Evolutionary conservation across 352 stramenopile species (phyloP), one percentile per base, ranked within the genome.

Genomic region (Phytophthora constricta): DNA sequence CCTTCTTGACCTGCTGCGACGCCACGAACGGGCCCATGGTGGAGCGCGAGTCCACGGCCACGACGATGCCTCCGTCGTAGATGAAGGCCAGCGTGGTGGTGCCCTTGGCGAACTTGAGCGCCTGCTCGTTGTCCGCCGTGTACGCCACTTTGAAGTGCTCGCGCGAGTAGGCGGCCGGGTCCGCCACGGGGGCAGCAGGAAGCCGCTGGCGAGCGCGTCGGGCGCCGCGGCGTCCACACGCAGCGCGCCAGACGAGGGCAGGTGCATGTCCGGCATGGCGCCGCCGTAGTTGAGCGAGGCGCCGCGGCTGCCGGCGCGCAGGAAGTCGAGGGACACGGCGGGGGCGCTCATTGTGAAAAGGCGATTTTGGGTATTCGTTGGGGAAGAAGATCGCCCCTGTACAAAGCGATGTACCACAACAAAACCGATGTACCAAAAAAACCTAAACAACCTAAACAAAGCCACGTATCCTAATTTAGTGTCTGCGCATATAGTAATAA

Each of bases 1-100:
- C 89, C 84, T 99, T 99, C 76, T 99, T 98, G 26, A 99, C 98
- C 37, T 98, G 97, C 23, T 97, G 92, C 26, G 97, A 99, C 9
- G 97, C 95, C 47, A 99, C 98, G 92, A 99, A 99, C 31, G 96
- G 85, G 9, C 98, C 98, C 93, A 99, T 98, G 27, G 98, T 99
- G 33, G 97, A 98, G 64, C 98, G 93, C 58, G 97, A 99, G 84
- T 99, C 98, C 33, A 99, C 98, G 52, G 93, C 97, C 26, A 99
- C 96, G 66, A 99, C 90, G 65, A 99, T 98, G 49, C 98, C 95
- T 45, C 94, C 94, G 65, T 99, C 86, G 84, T 99, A 99, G 82
- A 99, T 99, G 85, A 99, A 99, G 31, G 97, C 98, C 16, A 99
- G 87, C 31, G 98, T 99, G 13, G 98, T 99, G 41, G 98, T 99